Evolutionary conservation across 176 grass and related monocot genomes (phyloP).

Genomic region (Phoenix dactylifera): DNA sequence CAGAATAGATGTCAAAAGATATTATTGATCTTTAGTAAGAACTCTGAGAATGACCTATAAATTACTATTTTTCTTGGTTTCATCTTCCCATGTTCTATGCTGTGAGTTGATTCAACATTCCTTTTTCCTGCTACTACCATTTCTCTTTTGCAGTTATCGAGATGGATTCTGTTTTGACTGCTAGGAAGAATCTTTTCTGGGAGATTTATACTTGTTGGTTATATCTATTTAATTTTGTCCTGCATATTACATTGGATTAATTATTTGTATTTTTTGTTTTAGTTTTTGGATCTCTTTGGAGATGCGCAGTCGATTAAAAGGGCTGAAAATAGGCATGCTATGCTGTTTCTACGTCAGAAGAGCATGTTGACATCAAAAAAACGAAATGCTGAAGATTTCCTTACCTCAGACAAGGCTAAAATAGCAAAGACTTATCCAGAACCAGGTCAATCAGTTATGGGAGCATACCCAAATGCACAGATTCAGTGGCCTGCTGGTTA

Average conservation of each 20-base stretch:
- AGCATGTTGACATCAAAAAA: slow-evolving; percentile 67
- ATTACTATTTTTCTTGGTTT: too few relatives aligned
- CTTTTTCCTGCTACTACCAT: too few relatives aligned
- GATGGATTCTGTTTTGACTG: too few relatives aligned
- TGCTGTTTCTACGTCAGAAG: slow-evolving; percentile 52
- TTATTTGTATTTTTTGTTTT: not conserved
- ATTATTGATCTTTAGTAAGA: too few relatives aligned
- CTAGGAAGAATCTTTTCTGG: too few relatives aligned
- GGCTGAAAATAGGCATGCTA: slow-evolving; percentile 51
- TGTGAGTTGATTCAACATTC: too few relatives aligned
- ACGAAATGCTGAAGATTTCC: slow-evolving; percentile 62
- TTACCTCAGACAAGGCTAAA: slow-evolving; percentile 71
- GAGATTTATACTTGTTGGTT: too few relatives aligned
- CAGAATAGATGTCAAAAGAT: too few relatives aligned
- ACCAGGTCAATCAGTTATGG: slow-evolving; percentile 34
- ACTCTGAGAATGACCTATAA: too few relatives aligned
- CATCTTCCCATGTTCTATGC: too few relatives aligned
- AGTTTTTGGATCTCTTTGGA: slow-evolving; percentile 98
- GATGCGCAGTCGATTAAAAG: slow-evolving; percentile 87
- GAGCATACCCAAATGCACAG: slow-evolving; percentile 58
- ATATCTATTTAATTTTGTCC: too few relatives aligned
- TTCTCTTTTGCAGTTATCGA: too few relatives aligned
- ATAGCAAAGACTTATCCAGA: slow-evolving; percentile 42
- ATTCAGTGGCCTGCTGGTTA: slow-evolving; percentile 44
- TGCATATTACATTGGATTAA: not conserved